Evolutionary conservation across 1,139 yeast genomes (phyloP), one percentile per base, ranked within the genome.

Genomic region (Magnusiomyces clavatus): DNA sequence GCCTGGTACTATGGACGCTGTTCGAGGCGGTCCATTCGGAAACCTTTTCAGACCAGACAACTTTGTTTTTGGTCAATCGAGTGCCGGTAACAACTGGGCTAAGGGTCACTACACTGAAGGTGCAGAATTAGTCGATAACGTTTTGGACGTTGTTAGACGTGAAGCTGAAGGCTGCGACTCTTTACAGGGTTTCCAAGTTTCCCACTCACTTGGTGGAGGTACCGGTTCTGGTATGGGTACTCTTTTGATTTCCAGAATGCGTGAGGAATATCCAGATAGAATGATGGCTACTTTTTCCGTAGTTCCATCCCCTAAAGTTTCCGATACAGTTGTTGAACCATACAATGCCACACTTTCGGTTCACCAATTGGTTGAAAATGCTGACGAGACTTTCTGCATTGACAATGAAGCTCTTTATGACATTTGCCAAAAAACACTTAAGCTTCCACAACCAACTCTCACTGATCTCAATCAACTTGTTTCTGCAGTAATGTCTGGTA

Each of bases 161-260:
- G 96, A 88, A 72, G 96, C 95, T 37, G 96, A 88, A 74, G 86
- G 85, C 44, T 82, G 95, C 70, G 96, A 88, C 69, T 83, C 95
- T 57, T 77, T 88, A 62, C 96, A 88, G 74, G 96, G 96, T 62
- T 88, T 88, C 80, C 96, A 87, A 73, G 83, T 88, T 65, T 81
- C 96, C 51, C 96, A 88, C 70, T 88, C 96, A 44, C 78, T 88
- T 58, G 96, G 96, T 71, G 96, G 96, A 72, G 96, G 96, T 76
- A 88, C 96, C 51, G 96, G 96, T 66, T 86, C 95, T 38, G 96
- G 96, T 72, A 83, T 88, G 90, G 96, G 96, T 66, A 86, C 96
- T 46, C 72, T 87, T 61, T 77, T 86, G 64, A 80, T 86, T 61
- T 80, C 88, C 54, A 83, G 82, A 65, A 83, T 86, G 64, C 80